These are phyloP conservation scores for Asterella californica DNA, from an alignment of 225 moss, liverwort and hornwort genomes.

Conservation along the genomic window DNA sequence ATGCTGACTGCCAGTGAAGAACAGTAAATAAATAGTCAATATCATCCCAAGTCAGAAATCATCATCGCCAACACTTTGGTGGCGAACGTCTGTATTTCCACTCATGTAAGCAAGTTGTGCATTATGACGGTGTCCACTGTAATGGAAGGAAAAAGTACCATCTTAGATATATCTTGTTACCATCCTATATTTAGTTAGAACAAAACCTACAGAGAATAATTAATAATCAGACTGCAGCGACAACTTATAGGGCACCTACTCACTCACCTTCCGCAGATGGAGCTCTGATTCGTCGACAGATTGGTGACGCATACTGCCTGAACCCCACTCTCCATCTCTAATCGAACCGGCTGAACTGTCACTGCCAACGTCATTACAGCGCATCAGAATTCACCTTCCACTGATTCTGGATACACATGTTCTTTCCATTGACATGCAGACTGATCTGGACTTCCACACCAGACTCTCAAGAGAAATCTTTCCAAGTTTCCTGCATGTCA, in stretches of 20 bases:
- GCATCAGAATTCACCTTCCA: background rate
- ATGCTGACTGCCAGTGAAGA: too few relatives aligned
- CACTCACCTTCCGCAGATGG: slow-evolving; percentile 18
- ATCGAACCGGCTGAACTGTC: slow-evolving; percentile 28
- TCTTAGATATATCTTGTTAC: too few relatives aligned
- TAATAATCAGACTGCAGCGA: background rate
- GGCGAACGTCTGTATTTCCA: background rate
- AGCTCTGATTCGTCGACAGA: slow-evolving; percentile 16
- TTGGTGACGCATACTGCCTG: slow-evolving; percentile 3
- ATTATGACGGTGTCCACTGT: too few relatives aligned
- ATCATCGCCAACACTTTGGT: too few relatives aligned
- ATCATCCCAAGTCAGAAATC: too few relatives aligned
- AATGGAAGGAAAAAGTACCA: too few relatives aligned
- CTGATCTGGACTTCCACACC: background rate
- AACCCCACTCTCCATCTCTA: slow-evolving; percentile 24
- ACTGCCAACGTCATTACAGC: slow-evolving; percentile 20
- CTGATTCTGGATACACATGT: background rate
- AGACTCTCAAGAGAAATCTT: background rate
- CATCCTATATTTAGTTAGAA: too few relatives aligned
- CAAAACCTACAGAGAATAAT: too few relatives aligned
- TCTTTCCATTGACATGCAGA: too few relatives aligned
- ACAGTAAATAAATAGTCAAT: too few relatives aligned
- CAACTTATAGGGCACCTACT: background rate
- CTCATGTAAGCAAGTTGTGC: too few relatives aligned
- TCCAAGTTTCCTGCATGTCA: background rate